Base-by-base conservation (phyloP, 2,329 filamentous ascomycete species). In the Sclerotinia trifoliorum region DNA sequence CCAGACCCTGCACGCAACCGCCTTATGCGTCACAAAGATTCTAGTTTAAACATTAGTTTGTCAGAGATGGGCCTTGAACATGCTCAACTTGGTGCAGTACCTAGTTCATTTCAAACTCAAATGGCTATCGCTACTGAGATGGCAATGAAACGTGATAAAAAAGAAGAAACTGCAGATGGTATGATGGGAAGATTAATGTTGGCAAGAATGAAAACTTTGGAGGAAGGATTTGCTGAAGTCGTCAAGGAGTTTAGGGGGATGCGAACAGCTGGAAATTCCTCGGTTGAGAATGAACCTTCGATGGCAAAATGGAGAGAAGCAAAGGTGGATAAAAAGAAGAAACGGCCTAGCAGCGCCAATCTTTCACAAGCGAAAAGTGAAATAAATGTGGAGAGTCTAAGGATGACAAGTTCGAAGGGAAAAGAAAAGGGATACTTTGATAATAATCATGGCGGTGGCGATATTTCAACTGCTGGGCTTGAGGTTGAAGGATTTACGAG, bases 161-260 rank as follows among this genome's bases (percentile, higher is more conserved):
- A 82, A 44, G 67, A 69, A 2, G 73, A 72, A 46, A 72, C 73
- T 82, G 83, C 86, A 78, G 90, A 92, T 75, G 86, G 91, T 52
- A 90, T 94, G 85, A 88, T 90, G 76, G 86, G 89, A 73, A 86
- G 92, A 67, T 84, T 97, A 57, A 90, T 97, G 79, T 82, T 97
- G 57, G 92, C 93, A 11, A 84, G 93, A 46, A 97, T 97, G 93
- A 95, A 95, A 78, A 94, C 90, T 10, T 83, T 98, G 2, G 94
- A 98, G 78, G 93, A 96, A 79, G 90, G 93, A 19, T 94, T 98
- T 78, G 86, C 90, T 2, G 92, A 97, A 69, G 89, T 96, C n/a
- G 86, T 93, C 68, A 88, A 87, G 71, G 92, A 95, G 78, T 89
- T 96, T 26, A 69, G 73, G 29, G 74, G 71, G 0, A 74, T 77